Evolutionary conservation across 257 asterid species (phyloP).

Genomic region (Plantago ovata): DNA sequence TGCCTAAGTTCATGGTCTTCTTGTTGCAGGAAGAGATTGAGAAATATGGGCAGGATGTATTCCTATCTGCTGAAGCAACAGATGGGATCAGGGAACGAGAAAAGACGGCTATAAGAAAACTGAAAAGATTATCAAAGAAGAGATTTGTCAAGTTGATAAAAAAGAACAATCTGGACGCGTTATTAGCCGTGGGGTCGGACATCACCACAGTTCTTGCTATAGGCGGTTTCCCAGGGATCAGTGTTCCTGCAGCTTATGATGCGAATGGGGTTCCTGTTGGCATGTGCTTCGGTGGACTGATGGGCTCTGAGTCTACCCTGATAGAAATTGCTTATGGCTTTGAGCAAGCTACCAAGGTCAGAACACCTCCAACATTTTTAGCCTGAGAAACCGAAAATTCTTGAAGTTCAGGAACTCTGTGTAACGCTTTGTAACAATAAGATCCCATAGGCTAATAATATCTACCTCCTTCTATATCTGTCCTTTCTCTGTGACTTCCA

Average conservation of each 20-base stretch:
- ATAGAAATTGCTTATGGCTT: conserved; percentile 61
- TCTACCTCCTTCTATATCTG: no score
- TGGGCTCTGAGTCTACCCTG: conserved; percentile 52
- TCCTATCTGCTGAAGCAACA: conserved; percentile 50
- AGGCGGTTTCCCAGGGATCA: conserved; percentile 65
- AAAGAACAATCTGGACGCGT: conserved; percentile 49
- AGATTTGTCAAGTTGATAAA: conserved; percentile 56
- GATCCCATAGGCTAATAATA: no score
- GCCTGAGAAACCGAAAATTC: background rate
- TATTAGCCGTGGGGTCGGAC: conserved; percentile 42
- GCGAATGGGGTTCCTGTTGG: conserved; percentile 61
- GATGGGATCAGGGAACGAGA: conserved; percentile 47
- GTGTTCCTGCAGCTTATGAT: conserved; percentile 59
- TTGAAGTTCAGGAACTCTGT: no score
- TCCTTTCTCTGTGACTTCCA: no score
- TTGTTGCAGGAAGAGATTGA: conserved; percentile 31
- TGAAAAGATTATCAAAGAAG: conserved; percentile 40
- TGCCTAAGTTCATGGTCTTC: background rate
- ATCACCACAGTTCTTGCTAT: conserved; percentile 48
- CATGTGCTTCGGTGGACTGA: conserved; percentile 55
- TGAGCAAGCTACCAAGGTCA: conserved; percentile 55
- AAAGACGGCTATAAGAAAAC: conserved; percentile 31
- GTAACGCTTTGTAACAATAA: no score
- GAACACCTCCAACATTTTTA: conserved; percentile 42
- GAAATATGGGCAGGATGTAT: conserved; percentile 42